Base-by-base conservation (phyloP, 139 green algal species). In the Microglena sp. region DNA sequence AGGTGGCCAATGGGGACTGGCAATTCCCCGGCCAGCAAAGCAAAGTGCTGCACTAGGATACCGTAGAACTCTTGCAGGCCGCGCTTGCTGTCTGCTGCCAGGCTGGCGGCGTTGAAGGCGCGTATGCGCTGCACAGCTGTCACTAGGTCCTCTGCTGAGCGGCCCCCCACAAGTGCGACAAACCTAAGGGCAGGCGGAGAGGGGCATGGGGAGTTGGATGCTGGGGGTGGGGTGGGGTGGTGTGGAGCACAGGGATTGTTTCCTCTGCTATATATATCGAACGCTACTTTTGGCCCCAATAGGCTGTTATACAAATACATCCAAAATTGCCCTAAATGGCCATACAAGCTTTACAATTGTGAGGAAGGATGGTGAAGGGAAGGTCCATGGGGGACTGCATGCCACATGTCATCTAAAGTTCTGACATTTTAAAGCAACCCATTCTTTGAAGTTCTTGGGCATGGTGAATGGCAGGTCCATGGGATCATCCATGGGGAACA, bases 31-130 rank as follows among this genome's bases (percentile, higher is more conserved):
- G 91, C 87, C 46, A 92, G 56, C 60, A 73, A 64, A 3, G 79
- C 83, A 79, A 95, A 98, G 72, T 96, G 90, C 81, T 96, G 88
- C 71, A 96, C 67, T 28, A 97, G 73, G 5, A 95, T 74, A 34
- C 85, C 89, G 57, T 92, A 96, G 24, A 98, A 84, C 45, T 87
- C 76, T 81, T 92, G 84, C 76, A 96, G 74, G 64, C 86, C 82
- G 22, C 77, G 75, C 62, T 90, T 86, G 62, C 75, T 87, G 32
- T 90, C 86, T 1, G 75, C 62, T 1, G 78, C 77, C 33, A 97
- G 76, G 3, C 66, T 63, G 0, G 81, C 50, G 0, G 86, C 82
- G 71, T 97, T 87, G 78, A 80, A 92, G 11, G 60, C 72, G 2
- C 90, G 81, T 15, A 97, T 92, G 44, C 89, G 80, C 27, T 68